These are phyloP conservation scores for Ceratocystis albifundus DNA, from an alignment of 2,329 filamentous ascomycete species.

Conservation along the genomic window DNA sequence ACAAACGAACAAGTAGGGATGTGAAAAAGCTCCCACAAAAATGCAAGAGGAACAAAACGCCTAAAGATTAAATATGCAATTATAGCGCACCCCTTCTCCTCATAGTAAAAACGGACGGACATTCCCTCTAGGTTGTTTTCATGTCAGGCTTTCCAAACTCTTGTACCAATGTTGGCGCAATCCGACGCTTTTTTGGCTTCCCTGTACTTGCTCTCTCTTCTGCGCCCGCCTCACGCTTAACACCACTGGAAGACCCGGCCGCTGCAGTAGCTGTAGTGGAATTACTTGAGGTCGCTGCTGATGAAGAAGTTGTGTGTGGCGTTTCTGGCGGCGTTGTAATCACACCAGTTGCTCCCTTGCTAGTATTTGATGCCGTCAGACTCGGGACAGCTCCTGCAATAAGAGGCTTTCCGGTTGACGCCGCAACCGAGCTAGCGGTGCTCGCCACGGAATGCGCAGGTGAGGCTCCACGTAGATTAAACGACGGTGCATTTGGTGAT, in stretches of 20 bases:
- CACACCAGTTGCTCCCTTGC: conserved; percentile 51
- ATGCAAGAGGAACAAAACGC: not conserved
- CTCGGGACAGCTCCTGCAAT: conserved; percentile 66
- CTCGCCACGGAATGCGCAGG: conserved; percentile 44
- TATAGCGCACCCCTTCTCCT: not conserved
- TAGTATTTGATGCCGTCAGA: conserved; percentile 61
- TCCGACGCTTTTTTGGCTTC: conserved; percentile 55
- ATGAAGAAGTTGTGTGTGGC: conserved; percentile 42
- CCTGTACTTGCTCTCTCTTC: conserved; percentile 42
- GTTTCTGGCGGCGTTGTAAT: conserved; percentile 87
- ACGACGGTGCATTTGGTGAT: conserved; percentile 34
- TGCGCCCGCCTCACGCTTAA: conserved; percentile 48
- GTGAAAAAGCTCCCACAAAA: not conserved
- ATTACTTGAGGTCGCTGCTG: not conserved
- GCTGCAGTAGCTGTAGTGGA: not conserved
- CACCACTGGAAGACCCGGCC: conserved; percentile 29
- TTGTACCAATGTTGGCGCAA: conserved; percentile 47
- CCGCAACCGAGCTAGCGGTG: conserved; percentile 45
- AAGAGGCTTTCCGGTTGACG: conserved; percentile 36
- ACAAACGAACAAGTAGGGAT: not conserved
- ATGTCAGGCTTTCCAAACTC: conserved; percentile 14
- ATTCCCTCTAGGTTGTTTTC: conserved; percentile 9
- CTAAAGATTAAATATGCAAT: not conserved
- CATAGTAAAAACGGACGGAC: not conserved
- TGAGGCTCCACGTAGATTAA: conserved; percentile 13